Conservation (phyloP, 371 early-diverging fungal genomes). For the Lichtheimia ramosa region DNA sequence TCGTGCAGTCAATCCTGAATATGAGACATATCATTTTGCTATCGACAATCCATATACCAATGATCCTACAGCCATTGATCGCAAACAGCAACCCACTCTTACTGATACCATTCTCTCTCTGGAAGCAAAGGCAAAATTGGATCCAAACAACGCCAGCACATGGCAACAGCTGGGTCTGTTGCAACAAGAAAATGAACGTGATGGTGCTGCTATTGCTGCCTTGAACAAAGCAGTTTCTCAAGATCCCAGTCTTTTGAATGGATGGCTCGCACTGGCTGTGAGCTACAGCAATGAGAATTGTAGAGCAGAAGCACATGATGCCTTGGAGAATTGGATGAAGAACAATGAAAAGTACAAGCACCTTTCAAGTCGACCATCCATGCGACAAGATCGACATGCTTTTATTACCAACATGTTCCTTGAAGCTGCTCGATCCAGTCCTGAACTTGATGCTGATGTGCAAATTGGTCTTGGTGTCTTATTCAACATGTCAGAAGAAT, state of each 20-base stretch:
- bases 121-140: constrained; percentile 86
- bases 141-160: constrained; percentile 74
- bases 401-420: constrained; percentile 77
- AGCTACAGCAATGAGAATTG: constrained; percentile 93
- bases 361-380: constrained; percentile 10
- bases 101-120: constrained; percentile 87
- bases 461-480: constrained; percentile 94
- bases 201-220: constrained; percentile 88
- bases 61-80: constrained; percentile 42
- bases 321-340: constrained; percentile 85
- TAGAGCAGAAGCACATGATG: constrained; percentile 82
- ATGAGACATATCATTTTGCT: constrained; percentile 76
- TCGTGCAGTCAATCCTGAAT: constrained; percentile 64
- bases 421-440: constrained; percentile 71
- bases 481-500: constrained; percentile 89
- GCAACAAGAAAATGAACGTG: constrained; percentile 97
- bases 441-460: constrained; percentile 86
- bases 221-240: constrained; percentile 74
- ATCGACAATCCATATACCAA: constrained; percentile 77
- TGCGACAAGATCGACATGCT: constrained; percentile 53
- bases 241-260: constrained; percentile 73
- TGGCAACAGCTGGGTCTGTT: constrained; percentile 90
- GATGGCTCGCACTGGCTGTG: constrained; percentile 87
- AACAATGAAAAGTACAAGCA: constrained; percentile 71
- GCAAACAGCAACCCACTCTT: constrained; percentile 56